Evolutionary conservation across 345 rosid genomes (phyloP), one percentile per base, ranked within the genome.

Genomic region (Hibiscus mutabilis): DNA sequence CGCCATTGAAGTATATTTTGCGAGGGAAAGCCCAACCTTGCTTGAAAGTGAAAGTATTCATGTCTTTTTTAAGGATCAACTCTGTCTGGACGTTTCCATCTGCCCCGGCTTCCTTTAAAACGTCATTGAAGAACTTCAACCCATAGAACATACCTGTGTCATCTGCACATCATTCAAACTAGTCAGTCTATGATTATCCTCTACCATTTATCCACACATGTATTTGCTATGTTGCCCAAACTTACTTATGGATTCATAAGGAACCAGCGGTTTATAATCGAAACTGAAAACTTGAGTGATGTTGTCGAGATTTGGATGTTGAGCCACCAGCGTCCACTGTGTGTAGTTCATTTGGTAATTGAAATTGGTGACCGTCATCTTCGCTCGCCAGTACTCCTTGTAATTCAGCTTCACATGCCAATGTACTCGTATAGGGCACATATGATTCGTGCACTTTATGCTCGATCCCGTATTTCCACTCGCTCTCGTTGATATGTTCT

Each of bases 91-190:
- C 75, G 46, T 80, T 84, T 58, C 88, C 88, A 24, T 25, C 60
- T 2, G 75, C 73, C 4, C 85, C 84, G 4, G 83, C 83, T 66
- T 84, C 74, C 82, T 63, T 73, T n/a, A 82, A 64, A 15, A 73
- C 40, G 65, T 78, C 84, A 64, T 82, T 84, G 75, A 37, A 82
- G 71, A 49, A 76, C 76, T 78, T 80, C 27, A 74, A 49, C 29
- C 87, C 84, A 7, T 69, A 76, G 69, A 84, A 82, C 85, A 80
- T 84, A 3, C 80, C 84, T 0, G 77, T 77, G 58, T 81, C 87
- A 77, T 84, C 84, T 83, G 78, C 78, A 68, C 0, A 15, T 14
- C 19, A 33, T 49, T 27, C 69, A 72, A 51, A 14, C 33, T 24
- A 47, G 33, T 65, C 22, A 42, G 69, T 49, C 33, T 15, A 25